Base-by-base conservation (phyloP, 106 monocot species). In the Allium fistulosum region DNA sequence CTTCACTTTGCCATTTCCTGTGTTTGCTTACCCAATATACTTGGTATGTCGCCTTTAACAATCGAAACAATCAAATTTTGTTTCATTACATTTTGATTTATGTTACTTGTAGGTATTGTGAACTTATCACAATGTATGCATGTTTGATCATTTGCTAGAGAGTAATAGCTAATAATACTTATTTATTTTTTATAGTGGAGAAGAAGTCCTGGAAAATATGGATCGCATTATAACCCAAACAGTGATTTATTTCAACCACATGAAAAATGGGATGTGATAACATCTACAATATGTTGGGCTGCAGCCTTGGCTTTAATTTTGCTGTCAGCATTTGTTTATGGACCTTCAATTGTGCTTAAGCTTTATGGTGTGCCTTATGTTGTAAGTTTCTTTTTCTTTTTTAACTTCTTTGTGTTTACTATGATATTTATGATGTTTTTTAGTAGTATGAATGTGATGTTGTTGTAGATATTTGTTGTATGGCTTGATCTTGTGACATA, bases 1-100 rank as follows among this genome's bases (percentile, higher is more conserved):
- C 10, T 88, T 83, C 69, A 81, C 74, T 2, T 11, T 83, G 8
- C 93, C 93, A 52, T 84, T 83, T 61, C 86, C 93, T 12, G 48
- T 85, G 79, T 79, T 88, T 57, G 86, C 93, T 46, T 93, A 63
- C 70, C 93, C 93, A 2, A 16, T 88, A 2, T 92, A 92, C 71
- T 72, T 92, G 70, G 88, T 92, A 53, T 82, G 85, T 22, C 1
- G 37, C 37, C 37, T 37, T 37, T 5, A 37, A 37, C 37, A 37
- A 37, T 37, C 37, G 5, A 37, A 37, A 37, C 37, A 37, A 37
- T 37, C 37, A 37, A 37, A 37, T 37, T 4, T 37, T 37, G 37
- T 37, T 4, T 37, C 37, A 37, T 37, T 37, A 37, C 37, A 37
- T 37, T 37, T 5, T 37, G 37, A 37, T 37, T 37, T 37, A 37